Conservation (phyloP, 1,139 yeast genomes). For the Pneumocystis wakefieldiae region DNA sequence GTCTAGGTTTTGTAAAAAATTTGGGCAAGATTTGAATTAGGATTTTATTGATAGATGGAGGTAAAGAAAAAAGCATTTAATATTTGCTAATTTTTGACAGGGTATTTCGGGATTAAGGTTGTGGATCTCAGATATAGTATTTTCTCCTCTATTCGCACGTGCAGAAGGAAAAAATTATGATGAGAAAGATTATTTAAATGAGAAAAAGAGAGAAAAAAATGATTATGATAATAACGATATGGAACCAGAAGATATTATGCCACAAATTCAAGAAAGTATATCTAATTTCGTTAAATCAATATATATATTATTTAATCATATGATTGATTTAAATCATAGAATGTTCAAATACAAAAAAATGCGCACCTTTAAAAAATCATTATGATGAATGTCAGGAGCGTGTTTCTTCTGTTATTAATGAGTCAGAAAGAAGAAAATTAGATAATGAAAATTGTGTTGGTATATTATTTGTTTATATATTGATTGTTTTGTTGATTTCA, state of each 20-base stretch:
- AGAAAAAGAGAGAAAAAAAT: slow-evolving; percentile 22
- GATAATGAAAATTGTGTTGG: background rate
- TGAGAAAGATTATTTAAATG: slow-evolving; percentile 33
- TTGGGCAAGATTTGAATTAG: no score
- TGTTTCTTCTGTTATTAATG: slow-evolving; percentile 75
- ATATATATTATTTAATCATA: background rate
- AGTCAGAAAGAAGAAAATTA: slow-evolving; percentile 19
- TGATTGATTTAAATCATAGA: slow-evolving; percentile 13
- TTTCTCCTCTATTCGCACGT: background rate
- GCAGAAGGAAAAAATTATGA: slow-evolving; percentile 32
- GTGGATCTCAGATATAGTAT: background rate
- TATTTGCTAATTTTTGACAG: background rate
- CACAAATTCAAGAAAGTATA: background rate
- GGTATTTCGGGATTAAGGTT: background rate
- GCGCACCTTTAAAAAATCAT: slow-evolving; percentile 71
- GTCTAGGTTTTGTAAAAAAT: no score
- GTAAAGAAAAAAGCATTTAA: background rate
- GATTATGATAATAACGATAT: background rate
- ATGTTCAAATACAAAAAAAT: slow-evolving; percentile 41
- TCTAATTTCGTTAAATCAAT: background rate
- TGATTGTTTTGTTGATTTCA: background rate
- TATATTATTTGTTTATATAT: background rate
- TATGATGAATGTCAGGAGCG: slow-evolving; percentile 90
- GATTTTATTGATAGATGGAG: background rate
- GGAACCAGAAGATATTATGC: background rate